Percentiles rank a stretch among this genome's conserved stretches.
Evolutionary conservation across 2,329 filamentous ascomycete species (phyloP).

Genomic region (Trichoderma lentiforme): DNA sequence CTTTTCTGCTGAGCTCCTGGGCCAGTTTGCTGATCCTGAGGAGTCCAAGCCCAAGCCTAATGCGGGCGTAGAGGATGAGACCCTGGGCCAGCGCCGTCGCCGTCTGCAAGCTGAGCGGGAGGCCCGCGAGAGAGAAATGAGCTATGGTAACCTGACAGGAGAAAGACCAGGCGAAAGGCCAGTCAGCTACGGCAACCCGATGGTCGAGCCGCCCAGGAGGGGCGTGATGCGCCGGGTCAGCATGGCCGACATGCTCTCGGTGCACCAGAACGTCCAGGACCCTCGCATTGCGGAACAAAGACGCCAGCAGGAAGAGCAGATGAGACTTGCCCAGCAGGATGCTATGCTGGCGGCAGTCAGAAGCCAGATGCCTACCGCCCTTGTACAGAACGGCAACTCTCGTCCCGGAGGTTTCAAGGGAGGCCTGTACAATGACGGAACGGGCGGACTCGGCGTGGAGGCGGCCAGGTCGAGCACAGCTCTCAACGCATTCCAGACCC

Average conservation of each 20-base stretch:
- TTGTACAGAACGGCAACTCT: constrained; percentile 32
- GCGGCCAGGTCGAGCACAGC: constrained; percentile 28
- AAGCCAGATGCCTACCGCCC: constrained; percentile 46
- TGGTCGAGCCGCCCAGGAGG: constrained; percentile 20
- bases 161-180: constrained; percentile 51
- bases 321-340: constrained; percentile 41
- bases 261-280: constrained; percentile 40
- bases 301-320: constrained; percentile 40
- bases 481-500: constrained; percentile 22
- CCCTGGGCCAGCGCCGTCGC: constrained; percentile 71
- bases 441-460: constrained; percentile 35
- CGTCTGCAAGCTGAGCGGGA: constrained; percentile 69
- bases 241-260: constrained; percentile 57
- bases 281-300: constrained; percentile 40
- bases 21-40: constrained; percentile 56
- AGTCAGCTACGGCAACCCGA: constrained; percentile 39
- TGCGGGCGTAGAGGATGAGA: constrained; percentile 60
- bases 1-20: constrained; percentile 68
- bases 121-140: constrained; percentile 57
- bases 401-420: constrained; percentile 47
- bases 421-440: constrained; percentile 54
- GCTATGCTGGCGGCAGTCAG: constrained; percentile 48
- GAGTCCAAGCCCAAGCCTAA: constrained; percentile 32
- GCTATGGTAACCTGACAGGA: constrained; percentile 35
- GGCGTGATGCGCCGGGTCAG: constrained; percentile 40